Percentiles rank a stretch among this genome's conserved stretches.
These are phyloP conservation scores for Acanthamoeba triangularis DNA, from an alignment of 208 protist genomes.

Conservation along the genomic window DNA sequence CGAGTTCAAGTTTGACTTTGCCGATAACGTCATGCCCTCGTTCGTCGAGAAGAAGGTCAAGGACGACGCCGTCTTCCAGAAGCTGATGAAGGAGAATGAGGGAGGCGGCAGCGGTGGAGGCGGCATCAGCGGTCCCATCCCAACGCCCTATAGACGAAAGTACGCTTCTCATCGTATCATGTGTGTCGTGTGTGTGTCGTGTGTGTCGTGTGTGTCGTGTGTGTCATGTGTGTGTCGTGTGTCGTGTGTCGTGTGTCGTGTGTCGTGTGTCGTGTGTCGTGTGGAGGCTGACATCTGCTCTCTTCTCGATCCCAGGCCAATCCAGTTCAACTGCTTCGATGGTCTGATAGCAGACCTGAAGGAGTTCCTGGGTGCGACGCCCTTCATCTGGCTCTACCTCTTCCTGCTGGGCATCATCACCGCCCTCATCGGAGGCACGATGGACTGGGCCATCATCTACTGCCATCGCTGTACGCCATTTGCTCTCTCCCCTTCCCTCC, in stretches of 20 bases:
- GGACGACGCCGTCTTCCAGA: constrained; percentile 37
- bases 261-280: neutral
- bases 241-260: neutral
- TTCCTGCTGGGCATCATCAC: constrained; percentile 23
- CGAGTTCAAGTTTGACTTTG: constrained; percentile 61
- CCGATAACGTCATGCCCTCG: constrained; percentile 33
- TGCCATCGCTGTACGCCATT: constrained; percentile 16
- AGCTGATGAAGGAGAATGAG: neutral
- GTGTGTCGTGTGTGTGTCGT: too few species aligned
- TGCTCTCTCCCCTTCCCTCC: neutral
- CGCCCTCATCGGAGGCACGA: constrained; percentile 3
- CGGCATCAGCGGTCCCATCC: neutral
- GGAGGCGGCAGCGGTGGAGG: neutral
- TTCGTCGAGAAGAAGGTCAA: constrained; percentile 33
- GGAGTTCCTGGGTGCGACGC: constrained; percentile 55
- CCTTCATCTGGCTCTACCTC: constrained; percentile 65
- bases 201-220: neutral
- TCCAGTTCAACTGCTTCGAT: constrained; percentile 6
- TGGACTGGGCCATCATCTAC: constrained; percentile 60
- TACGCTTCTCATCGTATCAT: neutral
- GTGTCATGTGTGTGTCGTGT: neutral
- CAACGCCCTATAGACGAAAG: neutral
- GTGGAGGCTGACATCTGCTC: neutral
- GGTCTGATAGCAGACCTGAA: constrained; percentile 21
- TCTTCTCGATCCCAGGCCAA: neutral